These are phyloP conservation scores for Aspergillus texensis DNA, from an alignment of 2,329 filamentous ascomycete genomes.

Conservation along the genomic window DNA sequence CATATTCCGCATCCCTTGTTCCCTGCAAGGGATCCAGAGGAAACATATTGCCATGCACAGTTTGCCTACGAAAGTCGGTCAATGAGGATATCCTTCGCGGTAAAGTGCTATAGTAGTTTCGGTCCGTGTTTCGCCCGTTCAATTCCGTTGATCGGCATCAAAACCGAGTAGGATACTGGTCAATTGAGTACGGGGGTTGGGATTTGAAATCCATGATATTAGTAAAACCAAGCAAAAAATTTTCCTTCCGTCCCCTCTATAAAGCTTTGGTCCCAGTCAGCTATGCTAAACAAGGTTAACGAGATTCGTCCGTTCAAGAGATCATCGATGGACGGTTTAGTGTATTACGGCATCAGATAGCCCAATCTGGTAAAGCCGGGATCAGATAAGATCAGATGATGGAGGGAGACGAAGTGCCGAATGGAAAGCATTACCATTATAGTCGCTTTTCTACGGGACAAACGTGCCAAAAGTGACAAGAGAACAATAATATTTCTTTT, in stretches of 20 bases:
- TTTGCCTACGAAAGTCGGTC: conserved; percentile 11
- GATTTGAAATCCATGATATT: conserved; percentile 8
- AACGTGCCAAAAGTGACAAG: background rate
- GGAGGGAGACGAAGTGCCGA: conserved; percentile 16
- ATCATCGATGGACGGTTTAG: conserved; percentile 10
- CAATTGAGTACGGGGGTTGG: background rate
- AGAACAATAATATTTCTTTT: background rate
- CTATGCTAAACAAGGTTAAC: conserved; percentile 9
- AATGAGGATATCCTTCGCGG: background rate
- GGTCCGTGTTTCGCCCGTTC: conserved; percentile 15
- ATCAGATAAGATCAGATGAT: conserved; percentile 33
- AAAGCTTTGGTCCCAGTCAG: conserved; percentile 1
- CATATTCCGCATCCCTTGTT: background rate
- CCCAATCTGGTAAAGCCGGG: conserved; percentile 18
- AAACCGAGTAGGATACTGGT: background rate
- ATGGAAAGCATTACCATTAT: conserved; percentile 1
- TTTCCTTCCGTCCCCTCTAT: conserved; percentile 5
- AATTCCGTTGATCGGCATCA: conserved; percentile 20
- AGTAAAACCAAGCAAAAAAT: conserved; percentile 12
- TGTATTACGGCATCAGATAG: conserved; percentile 13
- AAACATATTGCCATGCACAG: background rate
- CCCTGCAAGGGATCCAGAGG: background rate
- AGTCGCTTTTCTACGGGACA: background rate
- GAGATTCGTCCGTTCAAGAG: background rate
- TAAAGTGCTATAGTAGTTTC: background rate